These are phyloP conservation scores for Dendrocalamus latiflorus DNA, from an alignment of 202 grass and related monocot genomes.

Conservation along the genomic window DNA sequence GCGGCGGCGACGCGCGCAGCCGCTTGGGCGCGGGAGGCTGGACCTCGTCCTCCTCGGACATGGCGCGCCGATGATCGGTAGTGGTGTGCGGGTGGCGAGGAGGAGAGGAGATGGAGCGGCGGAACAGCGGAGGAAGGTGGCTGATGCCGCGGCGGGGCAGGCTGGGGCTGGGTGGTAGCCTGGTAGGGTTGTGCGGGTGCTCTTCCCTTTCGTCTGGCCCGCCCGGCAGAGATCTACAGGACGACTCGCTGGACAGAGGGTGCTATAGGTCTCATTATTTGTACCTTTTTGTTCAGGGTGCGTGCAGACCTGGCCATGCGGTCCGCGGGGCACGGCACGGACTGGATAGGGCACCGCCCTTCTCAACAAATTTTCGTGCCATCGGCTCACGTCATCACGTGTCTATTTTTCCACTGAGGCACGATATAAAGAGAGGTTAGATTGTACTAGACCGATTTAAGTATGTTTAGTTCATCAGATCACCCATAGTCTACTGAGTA, in stretches of 20 bases:
- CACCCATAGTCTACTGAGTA: no score
- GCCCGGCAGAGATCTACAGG: no score
- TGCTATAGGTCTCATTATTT: neutral
- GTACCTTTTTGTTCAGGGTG: constrained; percentile 7
- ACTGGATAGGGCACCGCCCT: no score
- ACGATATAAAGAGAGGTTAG: no score
- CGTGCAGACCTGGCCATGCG: no score
- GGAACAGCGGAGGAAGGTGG: neutral
- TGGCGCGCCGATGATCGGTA: neutral
- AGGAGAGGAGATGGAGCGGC: neutral
- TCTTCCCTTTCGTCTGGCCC: neutral
- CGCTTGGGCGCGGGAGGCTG: constrained; percentile 33
- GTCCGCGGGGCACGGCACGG: no score
- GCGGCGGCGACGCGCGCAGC: constrained; percentile 40
- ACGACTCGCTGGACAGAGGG: neutral
- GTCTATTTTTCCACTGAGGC: no score
- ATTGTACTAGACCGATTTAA: no score
- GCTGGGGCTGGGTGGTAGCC: neutral
- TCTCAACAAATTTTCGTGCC: no score
- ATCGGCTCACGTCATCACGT: no score
- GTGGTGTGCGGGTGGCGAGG: neutral
- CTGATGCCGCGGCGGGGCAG: neutral
- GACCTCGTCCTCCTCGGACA: constrained; percentile 64
- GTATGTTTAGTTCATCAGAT: no score
- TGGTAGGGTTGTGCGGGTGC: neutral